These are phyloP conservation scores for Trichosporon sp. DNA, from an alignment of 1,284 basidiomycete species.

Conservation along the genomic window DNA sequence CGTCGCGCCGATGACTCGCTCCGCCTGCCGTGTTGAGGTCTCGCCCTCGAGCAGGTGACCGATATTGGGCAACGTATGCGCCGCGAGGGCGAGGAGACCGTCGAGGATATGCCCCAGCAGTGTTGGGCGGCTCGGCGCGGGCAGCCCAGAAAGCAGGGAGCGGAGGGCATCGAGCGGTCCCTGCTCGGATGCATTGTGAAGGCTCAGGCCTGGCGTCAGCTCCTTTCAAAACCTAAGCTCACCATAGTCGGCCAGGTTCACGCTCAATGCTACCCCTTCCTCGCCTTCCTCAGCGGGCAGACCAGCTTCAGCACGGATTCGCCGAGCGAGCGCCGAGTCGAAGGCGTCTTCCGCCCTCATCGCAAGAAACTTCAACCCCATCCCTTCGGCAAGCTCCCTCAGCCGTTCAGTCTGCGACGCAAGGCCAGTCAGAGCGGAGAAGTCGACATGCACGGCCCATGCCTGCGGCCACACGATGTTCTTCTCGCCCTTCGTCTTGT, in stretches of 20 bases:
- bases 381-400: slow-evolving; percentile 19
- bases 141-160: slow-evolving; percentile 63
- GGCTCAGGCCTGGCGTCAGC: slow-evolving; percentile 29
- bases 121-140: slow-evolving; percentile 69
- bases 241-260: slow-evolving; percentile 31
- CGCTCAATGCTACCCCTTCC: neutral
- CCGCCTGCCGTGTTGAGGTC: slow-evolving; percentile 71
- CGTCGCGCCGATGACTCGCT: slow-evolving; percentile 69
- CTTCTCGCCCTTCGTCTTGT: slow-evolving; percentile 35
- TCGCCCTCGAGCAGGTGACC: slow-evolving; percentile 78
- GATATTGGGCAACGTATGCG: slow-evolving; percentile 56
- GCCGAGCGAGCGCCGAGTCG: slow-evolving; percentile 21
- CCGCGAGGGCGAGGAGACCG: slow-evolving; percentile 66
- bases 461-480: slow-evolving; percentile 37
- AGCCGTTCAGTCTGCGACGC: slow-evolving; percentile 21
- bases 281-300: neutral
- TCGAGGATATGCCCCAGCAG: slow-evolving; percentile 61
- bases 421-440: slow-evolving; percentile 23
- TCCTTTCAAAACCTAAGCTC: slow-evolving; percentile 11
- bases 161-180: slow-evolving; percentile 56
- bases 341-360: slow-evolving; percentile 44
- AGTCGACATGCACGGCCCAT: slow-evolving; percentile 46
- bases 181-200: slow-evolving; percentile 29
- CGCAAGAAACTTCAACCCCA: slow-evolving; percentile 28
- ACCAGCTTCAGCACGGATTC: slow-evolving; percentile 11